phyloP scores from a whole-genome alignment of 1,139 yeast species.

The Geotrichum bryndzae region DNA sequence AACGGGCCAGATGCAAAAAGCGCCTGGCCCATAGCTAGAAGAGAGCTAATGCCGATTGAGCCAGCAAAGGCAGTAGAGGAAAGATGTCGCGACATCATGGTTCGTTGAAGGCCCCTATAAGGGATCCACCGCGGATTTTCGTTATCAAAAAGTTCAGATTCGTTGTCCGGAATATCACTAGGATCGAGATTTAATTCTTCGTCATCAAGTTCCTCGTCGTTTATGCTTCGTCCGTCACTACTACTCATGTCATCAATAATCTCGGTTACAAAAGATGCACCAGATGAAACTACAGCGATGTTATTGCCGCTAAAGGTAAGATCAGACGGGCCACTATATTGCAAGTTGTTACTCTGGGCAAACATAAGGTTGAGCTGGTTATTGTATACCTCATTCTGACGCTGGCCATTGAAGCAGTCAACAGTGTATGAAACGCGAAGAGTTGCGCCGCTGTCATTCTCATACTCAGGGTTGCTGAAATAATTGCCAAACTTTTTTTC shows the following conservation, averaged over 20 bases:
- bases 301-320: background rate
- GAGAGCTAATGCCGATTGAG: slow-evolving; percentile 75
- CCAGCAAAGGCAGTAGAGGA: slow-evolving; percentile 83
- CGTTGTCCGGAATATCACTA: slow-evolving; percentile 11
- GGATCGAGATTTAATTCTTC: slow-evolving; percentile 4
- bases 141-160: slow-evolving; percentile 1
- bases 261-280: slow-evolving; percentile 14
- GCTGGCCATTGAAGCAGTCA: slow-evolving; percentile 29
- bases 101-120: slow-evolving; percentile 38
- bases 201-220: slow-evolving; percentile 1
- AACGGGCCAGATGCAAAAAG: slow-evolving; percentile 76
- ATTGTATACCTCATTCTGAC: slow-evolving; percentile 28
- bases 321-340: slow-evolving; percentile 7
- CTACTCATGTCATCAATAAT: slow-evolving; percentile 17
- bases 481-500: slow-evolving; percentile 27
- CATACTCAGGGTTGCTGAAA: slow-evolving; percentile 20
- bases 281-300: slow-evolving; percentile 5
- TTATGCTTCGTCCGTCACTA: slow-evolving; percentile 3
- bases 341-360: slow-evolving; percentile 23
- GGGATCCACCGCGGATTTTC: slow-evolving; percentile 15
- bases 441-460: slow-evolving; percentile 13
- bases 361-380: slow-evolving; percentile 27
- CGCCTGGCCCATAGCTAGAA: slow-evolving; percentile 73
- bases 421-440: slow-evolving; percentile 25
- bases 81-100: slow-evolving; percentile 60